These are phyloP conservation scores for Lasiodiplodia gonubiensis DNA, from an alignment of 2,329 filamentous ascomycete species.

Conservation along the genomic window DNA sequence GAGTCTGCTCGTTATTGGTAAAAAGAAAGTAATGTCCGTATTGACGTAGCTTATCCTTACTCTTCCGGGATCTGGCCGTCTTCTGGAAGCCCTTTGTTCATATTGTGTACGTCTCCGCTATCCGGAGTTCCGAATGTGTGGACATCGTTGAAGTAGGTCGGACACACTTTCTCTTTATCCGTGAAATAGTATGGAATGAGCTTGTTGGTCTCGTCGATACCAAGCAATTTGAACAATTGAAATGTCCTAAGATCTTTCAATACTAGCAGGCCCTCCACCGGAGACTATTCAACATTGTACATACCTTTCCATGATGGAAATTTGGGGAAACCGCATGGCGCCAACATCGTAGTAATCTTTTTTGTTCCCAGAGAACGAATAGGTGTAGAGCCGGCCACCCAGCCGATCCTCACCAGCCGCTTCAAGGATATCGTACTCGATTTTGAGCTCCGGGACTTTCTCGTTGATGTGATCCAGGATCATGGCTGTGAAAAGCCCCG, in stretches of 20 bases:
- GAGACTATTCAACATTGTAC: background rate
- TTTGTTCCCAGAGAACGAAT: conserved; percentile 38
- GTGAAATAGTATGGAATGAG: background rate
- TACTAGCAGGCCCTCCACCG: background rate
- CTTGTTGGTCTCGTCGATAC: background rate
- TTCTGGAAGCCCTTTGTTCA: background rate
- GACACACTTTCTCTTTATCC: background rate
- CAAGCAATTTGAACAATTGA: background rate
- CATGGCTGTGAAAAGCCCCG: conserved; percentile 46
- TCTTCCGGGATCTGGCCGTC: background rate
- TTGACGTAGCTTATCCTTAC: background rate
- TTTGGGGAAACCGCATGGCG: conserved; percentile 50
- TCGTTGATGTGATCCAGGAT: conserved; percentile 38
- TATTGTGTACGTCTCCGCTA: background rate
- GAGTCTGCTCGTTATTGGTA: background rate
- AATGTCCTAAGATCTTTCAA: background rate
- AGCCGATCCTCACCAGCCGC: conserved; percentile 36
- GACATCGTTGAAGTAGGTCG: background rate
- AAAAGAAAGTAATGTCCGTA: background rate
- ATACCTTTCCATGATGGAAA: conserved; percentile 36
- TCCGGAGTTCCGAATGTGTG: background rate
- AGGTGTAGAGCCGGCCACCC: conserved; percentile 46
- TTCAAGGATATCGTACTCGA: conserved; percentile 48
- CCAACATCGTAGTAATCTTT: conserved; percentile 52
- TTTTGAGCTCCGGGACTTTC: conserved; percentile 28